Conservation (phyloP, 441 rosid genomes). For the Omphalea diandra region DNA sequence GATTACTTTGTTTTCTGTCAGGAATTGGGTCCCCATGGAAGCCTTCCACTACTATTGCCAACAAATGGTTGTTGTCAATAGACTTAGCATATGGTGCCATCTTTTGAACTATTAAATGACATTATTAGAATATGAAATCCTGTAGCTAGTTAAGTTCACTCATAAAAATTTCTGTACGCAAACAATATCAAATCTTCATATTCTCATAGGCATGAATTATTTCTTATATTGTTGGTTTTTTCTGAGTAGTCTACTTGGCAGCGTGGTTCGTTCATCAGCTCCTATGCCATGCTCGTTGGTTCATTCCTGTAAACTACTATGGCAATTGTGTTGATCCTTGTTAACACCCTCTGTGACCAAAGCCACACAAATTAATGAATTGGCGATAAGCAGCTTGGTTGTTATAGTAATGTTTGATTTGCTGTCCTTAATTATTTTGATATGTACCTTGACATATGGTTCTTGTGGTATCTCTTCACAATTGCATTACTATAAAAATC, state of each 20-base stretch:
- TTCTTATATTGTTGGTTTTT: conserved; percentile 34
- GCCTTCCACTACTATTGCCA: conserved; percentile 42
- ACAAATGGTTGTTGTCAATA: conserved; percentile 36
- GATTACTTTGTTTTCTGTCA: conserved; percentile 36
- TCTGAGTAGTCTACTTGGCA: conserved; percentile 50
- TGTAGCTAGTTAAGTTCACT: no score
- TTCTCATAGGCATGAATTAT: background rate
- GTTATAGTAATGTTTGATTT: no score
- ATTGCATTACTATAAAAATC: conserved; percentile 54
- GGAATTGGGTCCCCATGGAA: conserved; percentile 42
- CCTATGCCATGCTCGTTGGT: conserved; percentile 68
- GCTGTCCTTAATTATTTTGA: no score
- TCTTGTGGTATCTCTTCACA: conserved; percentile 44
- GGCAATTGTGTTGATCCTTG: conserved; percentile 45
- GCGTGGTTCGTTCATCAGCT: conserved; percentile 61
- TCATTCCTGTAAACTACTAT: conserved; percentile 50
- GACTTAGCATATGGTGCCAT: conserved; percentile 41
- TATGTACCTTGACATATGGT: conserved; percentile 51
- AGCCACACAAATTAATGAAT: background rate
- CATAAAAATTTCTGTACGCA: no score
- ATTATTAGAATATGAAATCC: no score
- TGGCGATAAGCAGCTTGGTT: no score
- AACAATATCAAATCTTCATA: no score
- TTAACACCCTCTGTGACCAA: conserved; percentile 37
- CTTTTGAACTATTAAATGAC: conserved; percentile 34